A percentile compares a stretch with the other conserved stretches of the same genome.
These are phyloP conservation scores for Gaultheria prostrata DNA, from an alignment of 148 eudicot species.

Conservation along the genomic window DNA sequence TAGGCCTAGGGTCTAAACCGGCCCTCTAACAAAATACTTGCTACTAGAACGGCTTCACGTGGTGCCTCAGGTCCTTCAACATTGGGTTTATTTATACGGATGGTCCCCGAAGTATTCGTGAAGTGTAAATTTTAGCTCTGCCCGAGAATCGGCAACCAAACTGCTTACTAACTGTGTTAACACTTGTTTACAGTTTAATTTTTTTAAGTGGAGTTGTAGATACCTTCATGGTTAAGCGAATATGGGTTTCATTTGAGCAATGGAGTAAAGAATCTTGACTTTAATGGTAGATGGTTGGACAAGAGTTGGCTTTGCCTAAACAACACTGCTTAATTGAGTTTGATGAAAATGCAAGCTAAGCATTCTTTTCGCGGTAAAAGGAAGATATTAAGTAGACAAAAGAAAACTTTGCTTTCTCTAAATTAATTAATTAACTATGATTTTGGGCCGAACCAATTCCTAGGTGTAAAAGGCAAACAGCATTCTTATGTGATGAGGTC, in stretches of 20 bases:
- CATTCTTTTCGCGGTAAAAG: not conserved
- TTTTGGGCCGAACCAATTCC: not conserved
- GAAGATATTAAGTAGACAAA: not conserved
- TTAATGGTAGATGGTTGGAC: not conserved
- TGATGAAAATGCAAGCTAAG: not conserved
- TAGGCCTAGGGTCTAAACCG: too few relatives aligned
- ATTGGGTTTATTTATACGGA: too few relatives aligned
- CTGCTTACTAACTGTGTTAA: not conserved
- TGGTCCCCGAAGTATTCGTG: too few relatives aligned
- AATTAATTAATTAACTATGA: too few relatives aligned
- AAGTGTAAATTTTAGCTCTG: too few relatives aligned
- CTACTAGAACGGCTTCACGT: too few relatives aligned
- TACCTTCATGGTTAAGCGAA: not conserved
- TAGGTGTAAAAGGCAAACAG: not conserved
- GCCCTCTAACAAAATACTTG: too few relatives aligned
- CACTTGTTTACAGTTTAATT: not conserved
- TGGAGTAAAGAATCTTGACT: not conserved
- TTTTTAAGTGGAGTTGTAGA: not conserved
- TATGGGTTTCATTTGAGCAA: not conserved
- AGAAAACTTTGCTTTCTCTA: not conserved
- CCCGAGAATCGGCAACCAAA: too few relatives aligned
- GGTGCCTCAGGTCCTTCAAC: too few relatives aligned
- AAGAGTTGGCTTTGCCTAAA: slow-evolving; percentile 11
- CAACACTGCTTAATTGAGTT: not conserved
- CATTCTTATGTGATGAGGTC: not conserved